A percentile compares a stretch with the other conserved stretches of the same genome.
These are phyloP conservation scores for Guillardia theta DNA, from an alignment of 78 protist species.

Conservation along the genomic window DNA sequence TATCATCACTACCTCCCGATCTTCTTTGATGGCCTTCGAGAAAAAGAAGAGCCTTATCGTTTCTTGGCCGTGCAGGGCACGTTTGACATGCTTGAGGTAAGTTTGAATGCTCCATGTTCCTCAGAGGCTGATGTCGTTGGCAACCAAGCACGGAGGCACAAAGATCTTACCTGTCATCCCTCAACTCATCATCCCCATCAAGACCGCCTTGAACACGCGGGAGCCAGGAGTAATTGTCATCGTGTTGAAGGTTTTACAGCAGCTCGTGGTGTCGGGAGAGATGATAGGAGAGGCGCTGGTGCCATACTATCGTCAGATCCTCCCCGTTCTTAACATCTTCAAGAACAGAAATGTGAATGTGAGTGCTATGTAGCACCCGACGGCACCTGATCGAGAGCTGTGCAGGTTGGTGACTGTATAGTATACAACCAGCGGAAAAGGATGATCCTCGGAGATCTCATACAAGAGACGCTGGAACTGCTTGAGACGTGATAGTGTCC, in stretches of 20 bases:
- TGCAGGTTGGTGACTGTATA: conserved; percentile 75
- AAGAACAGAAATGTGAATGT: conserved; percentile 63
- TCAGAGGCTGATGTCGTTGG: too few species aligned
- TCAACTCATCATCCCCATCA: conserved; percentile 91
- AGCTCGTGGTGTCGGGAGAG: conserved; percentile 77
- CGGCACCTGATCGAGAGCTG: too few species aligned
- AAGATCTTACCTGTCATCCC: conserved; percentile 88
- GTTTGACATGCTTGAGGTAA: conserved; percentile 71
- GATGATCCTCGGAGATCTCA: conserved; percentile 82
- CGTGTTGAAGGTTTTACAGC: conserved; percentile 80
- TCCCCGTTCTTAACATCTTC: conserved; percentile 89
- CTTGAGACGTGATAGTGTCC: conserved; percentile 65
- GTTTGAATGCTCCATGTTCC: conserved; percentile 34
- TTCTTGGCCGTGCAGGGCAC: conserved; percentile 85
- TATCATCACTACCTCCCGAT: conserved; percentile 93
- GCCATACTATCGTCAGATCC: conserved; percentile 91
- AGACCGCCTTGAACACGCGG: conserved; percentile 90
- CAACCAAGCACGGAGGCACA: conserved; percentile 63
- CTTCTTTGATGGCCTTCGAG: conserved; percentile 92
- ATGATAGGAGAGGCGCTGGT: conserved; percentile 86
- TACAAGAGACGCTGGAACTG: conserved; percentile 86
- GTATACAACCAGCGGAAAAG: conserved; percentile 83
- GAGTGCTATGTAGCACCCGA: background rate
- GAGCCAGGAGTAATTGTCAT: conserved; percentile 77
- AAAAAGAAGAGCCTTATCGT: conserved; percentile 83